Evolutionary conservation across 306 rosid genomes (phyloP).

Genomic region (Glycine tomentella): DNA sequence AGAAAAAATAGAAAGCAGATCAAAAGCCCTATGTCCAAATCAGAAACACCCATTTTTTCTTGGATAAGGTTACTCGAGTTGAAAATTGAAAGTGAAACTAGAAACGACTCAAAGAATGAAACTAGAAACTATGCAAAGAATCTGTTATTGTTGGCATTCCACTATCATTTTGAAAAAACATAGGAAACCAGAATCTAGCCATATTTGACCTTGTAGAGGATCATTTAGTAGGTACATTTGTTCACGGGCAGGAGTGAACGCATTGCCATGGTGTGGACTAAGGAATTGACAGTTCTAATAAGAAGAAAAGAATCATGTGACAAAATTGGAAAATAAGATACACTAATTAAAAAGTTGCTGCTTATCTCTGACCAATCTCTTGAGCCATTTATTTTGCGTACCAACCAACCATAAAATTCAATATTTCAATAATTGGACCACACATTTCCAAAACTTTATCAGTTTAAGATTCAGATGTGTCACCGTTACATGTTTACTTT

Average conservation of each 20-base stretch:
- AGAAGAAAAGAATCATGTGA: conserved; percentile 30
- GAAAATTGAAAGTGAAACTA: not conserved
- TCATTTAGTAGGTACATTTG: no score
- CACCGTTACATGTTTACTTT: not conserved
- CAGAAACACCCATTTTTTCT: not conserved
- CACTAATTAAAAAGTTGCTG: conserved; percentile 42
- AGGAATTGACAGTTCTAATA: not conserved
- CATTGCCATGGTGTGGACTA: no score
- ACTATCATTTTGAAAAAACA: not conserved
- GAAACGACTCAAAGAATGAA: not conserved
- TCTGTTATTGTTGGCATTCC: not conserved
- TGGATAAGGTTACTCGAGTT: conserved; percentile 2
- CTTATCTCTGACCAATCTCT: conserved; percentile 33
- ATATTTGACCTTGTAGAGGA: not conserved
- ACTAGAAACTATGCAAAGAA: not conserved
- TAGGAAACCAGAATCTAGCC: not conserved
- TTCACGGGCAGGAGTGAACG: no score
- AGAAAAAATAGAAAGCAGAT: not conserved
- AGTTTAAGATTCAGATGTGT: conserved; percentile 2
- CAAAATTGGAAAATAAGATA: conserved; percentile 19
- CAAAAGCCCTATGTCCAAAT: not conserved
- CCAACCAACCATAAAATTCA: conserved; percentile 30
- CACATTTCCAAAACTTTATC: conserved; percentile 2
- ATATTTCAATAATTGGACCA: conserved; percentile 42
- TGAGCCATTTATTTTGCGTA: not conserved